These are phyloP conservation scores for Zymoseptoria passerinii DNA, from an alignment of 2,329 filamentous ascomycete genomes.

Conservation along the genomic window DNA sequence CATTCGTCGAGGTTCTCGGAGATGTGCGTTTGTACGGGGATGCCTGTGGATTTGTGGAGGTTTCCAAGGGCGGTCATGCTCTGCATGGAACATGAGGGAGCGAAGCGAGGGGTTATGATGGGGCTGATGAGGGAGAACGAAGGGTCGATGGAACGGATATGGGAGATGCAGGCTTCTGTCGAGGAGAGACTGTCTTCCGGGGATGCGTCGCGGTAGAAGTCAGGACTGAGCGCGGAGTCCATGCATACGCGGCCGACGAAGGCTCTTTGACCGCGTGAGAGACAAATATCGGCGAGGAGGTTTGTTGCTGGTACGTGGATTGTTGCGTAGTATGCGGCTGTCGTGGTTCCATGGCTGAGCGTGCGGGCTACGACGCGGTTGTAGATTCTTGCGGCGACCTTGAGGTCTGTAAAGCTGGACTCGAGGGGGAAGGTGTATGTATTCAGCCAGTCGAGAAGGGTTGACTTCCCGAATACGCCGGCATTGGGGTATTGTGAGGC, in stretches of 20 bases:
- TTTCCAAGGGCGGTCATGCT: constrained; percentile 57
- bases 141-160: constrained; percentile 62
- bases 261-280: constrained; percentile 72
- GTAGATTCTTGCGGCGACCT: constrained; percentile 64
- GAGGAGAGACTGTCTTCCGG: constrained; percentile 49
- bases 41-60: constrained; percentile 52
- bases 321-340: constrained; percentile 90
- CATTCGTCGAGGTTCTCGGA: constrained; percentile 74
- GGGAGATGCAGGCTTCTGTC: constrained; percentile 38
- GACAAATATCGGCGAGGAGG: constrained; percentile 74
- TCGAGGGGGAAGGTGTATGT: constrained; percentile 95
- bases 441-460: constrained; percentile 85
- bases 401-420: constrained; percentile 57
- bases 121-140: constrained; percentile 58
- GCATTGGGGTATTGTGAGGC: constrained; percentile 91
- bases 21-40: constrained; percentile 82
- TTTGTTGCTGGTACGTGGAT: constrained; percentile 84
- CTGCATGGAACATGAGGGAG: constrained; percentile 45
- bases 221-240: constrained; percentile 63
- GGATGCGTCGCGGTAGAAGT: constrained; percentile 70
- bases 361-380: constrained; percentile 69
- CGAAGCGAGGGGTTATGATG: constrained; percentile 66
- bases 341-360: constrained; percentile 83
- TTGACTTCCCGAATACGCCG: constrained; percentile 88
- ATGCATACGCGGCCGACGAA: constrained; percentile 94